Conservation (phyloP, 805 yeast genomes). For the Starmerella potacharoeniae region DNA sequence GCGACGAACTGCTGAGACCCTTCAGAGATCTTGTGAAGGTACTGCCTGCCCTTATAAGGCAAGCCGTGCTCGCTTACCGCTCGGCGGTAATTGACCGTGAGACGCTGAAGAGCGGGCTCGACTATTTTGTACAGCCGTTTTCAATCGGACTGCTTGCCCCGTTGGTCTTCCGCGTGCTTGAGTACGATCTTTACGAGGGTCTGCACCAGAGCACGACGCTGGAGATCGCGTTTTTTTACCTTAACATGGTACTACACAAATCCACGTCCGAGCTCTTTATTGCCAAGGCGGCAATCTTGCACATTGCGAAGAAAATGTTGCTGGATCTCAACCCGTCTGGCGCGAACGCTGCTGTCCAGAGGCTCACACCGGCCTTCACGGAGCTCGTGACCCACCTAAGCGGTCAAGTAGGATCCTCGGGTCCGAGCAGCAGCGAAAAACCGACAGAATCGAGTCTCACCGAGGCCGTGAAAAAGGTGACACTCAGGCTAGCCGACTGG, state of each 20-base stretch:
- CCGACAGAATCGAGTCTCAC: conserved; percentile 1
- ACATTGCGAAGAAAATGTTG: not conserved
- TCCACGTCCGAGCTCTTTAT: conserved; percentile 1
- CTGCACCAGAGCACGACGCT: conserved; percentile 13
- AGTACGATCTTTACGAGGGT: conserved; percentile 30
- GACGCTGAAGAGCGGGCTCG: conserved; percentile 64
- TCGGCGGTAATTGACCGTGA: conserved; percentile 46
- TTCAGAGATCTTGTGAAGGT: conserved; percentile 51
- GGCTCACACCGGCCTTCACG: not conserved
- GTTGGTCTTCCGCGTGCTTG: conserved; percentile 41
- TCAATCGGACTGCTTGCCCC: conserved; percentile 47
- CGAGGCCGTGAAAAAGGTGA: conserved; percentile 1
- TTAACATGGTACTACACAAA: conserved; percentile 3
- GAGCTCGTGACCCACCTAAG: conserved; percentile 1
- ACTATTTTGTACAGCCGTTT: conserved; percentile 74
- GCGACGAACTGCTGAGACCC: conserved; percentile 60
- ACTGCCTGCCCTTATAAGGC: conserved; percentile 63
- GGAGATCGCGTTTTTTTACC: conserved; percentile 12
- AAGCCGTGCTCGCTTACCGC: conserved; percentile 52
- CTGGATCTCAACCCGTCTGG: not conserved
- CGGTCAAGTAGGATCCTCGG: not conserved
- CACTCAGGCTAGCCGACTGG: conserved; percentile 12
- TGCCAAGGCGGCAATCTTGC: conserved; percentile 1
- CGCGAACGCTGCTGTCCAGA: not conserved
- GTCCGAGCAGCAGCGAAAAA: not conserved